Percentiles rank a stretch among this genome's conserved stretches.
These are phyloP conservation scores for Xylaria sp. DNA, from an alignment of 2,329 filamentous ascomycete genomes.

Conservation along the genomic window DNA sequence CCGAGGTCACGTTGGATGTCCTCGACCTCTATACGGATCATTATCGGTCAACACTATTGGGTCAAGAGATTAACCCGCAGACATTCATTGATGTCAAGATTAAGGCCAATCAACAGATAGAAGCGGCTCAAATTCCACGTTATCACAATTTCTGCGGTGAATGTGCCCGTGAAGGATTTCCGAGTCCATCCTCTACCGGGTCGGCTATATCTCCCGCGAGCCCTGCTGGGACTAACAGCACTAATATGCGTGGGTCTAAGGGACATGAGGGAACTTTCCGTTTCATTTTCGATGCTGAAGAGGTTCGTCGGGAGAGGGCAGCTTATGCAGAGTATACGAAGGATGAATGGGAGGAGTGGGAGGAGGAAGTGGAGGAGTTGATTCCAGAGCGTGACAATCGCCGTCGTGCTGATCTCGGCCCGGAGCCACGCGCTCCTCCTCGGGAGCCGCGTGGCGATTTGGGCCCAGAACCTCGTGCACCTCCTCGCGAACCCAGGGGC, in stretches of 20 bases:
- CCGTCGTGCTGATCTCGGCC: constrained; percentile 42
- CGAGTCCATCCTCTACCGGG: constrained; percentile 49
- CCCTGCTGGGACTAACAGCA: constrained; percentile 47
- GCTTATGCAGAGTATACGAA: constrained; percentile 75
- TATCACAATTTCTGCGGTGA: constrained; percentile 69
- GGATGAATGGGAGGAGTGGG: constrained; percentile 79
- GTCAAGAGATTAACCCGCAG: constrained; percentile 76
- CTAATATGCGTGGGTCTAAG: constrained; percentile 50
- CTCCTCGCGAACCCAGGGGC: constrained; percentile 43
- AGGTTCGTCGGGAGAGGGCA: constrained; percentile 76
- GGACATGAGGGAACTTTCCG: constrained; percentile 77
- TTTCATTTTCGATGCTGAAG: constrained; percentile 86
- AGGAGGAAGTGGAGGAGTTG: constrained; percentile 78
- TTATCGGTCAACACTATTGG: constrained; percentile 77
- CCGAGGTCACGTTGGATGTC: constrained; percentile 88
- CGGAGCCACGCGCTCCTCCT: constrained; percentile 41
- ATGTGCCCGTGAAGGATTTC: constrained; percentile 56
- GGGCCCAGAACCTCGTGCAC: constrained; percentile 39
- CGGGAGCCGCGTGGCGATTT: constrained; percentile 45
- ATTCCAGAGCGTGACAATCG: constrained; percentile 49
- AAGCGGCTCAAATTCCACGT: constrained; percentile 69
- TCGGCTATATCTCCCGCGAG: constrained; percentile 54
- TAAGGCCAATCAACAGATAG: constrained; percentile 82
- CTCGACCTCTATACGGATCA: constrained; percentile 93
- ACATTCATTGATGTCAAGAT: constrained; percentile 89